A percentile compares a stretch with the other conserved stretches of the same genome.
Evolutionary conservation across 2,329 filamentous ascomycete genomes (phyloP).

Genomic region (Alternaria sp.): DNA sequence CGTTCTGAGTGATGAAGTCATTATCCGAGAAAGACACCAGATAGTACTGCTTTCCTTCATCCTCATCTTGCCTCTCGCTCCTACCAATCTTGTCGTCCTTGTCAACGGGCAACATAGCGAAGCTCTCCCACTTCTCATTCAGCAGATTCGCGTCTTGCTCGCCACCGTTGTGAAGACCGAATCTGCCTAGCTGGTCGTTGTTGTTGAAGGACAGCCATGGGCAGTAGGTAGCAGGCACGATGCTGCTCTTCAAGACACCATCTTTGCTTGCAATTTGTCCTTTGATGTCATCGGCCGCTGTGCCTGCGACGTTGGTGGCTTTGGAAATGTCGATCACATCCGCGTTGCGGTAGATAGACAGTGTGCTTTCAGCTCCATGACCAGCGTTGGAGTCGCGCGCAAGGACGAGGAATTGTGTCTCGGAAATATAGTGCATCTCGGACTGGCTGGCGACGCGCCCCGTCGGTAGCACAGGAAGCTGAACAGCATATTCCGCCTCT

Average conservation of each 20-base stretch:
- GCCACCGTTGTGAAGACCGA: slow-evolving; percentile 73
- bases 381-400: slow-evolving; percentile 69
- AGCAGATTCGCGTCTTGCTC: slow-evolving; percentile 63
- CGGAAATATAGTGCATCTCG: slow-evolving; percentile 69
- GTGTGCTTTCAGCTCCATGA: slow-evolving; percentile 59
- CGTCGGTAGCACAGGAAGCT: slow-evolving; percentile 64
- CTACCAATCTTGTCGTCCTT: slow-evolving; percentile 44
- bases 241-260: slow-evolving; percentile 61
- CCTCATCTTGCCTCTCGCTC: slow-evolving; percentile 44
- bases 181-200: slow-evolving; percentile 68
- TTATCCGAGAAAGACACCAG: slow-evolving; percentile 74
- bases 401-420: slow-evolving; percentile 70
- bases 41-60: slow-evolving; percentile 68
- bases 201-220: slow-evolving; percentile 72
- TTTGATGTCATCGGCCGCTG: slow-evolving; percentile 41
- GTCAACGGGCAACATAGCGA: slow-evolving; percentile 66
- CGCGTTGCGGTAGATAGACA: slow-evolving; percentile 70
- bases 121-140: slow-evolving; percentile 80
- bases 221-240: slow-evolving; percentile 68
- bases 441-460: slow-evolving; percentile 69
- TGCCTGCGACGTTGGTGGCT: slow-evolving; percentile 66
- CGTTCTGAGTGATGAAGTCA: slow-evolving; percentile 77
- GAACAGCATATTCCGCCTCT: slow-evolving; percentile 69
- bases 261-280: slow-evolving; percentile 56
- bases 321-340: slow-evolving; percentile 71